Evolutionary conservation across 2,329 filamentous ascomycete species (phyloP).

Genomic region (Trematosphaeria pertusa): DNA sequence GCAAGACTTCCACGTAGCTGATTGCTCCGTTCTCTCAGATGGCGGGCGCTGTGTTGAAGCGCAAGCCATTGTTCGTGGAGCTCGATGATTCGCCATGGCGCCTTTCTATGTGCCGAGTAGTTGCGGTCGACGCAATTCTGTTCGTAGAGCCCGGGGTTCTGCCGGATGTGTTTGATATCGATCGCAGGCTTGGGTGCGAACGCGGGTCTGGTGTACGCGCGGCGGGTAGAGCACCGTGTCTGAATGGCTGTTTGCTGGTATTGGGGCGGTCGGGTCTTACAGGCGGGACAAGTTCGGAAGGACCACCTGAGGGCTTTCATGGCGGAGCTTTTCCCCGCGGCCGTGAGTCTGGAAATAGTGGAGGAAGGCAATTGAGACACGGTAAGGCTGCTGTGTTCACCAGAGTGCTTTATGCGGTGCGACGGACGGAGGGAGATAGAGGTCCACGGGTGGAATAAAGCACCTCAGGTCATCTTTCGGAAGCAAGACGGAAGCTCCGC

Average conservation of each 20-base stretch:
- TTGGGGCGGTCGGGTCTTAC: conserved; percentile 14
- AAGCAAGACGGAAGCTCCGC: conserved; percentile 4
- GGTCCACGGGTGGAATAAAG: not conserved
- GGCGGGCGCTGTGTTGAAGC: conserved; percentile 65
- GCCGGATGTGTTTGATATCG: conserved; percentile 88
- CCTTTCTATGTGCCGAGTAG: conserved; percentile 65
- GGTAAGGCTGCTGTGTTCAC: not conserved
- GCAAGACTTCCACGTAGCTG: conserved; percentile 62
- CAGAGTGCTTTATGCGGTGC: not conserved
- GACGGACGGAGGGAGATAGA: not conserved
- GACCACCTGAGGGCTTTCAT: conserved; percentile 33
- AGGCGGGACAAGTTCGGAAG: conserved; percentile 22
- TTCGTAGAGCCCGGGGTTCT: conserved; percentile 80
- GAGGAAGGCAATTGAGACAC: not conserved
- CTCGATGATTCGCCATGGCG: conserved; percentile 61
- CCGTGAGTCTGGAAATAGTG: not conserved
- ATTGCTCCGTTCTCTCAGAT: conserved; percentile 72
- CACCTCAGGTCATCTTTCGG: not conserved
- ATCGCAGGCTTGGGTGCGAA: conserved; percentile 80
- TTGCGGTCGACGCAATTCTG: conserved; percentile 87
- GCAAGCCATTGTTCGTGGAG: conserved; percentile 54
- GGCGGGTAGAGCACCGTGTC: conserved; percentile 45
- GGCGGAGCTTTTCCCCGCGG: conserved; percentile 2
- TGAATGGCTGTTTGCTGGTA: conserved; percentile 1
- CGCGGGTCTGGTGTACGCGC: conserved; percentile 64